Evolutionary conservation across 345 rosid species (phyloP).

Genomic region (Salix suchowensis): DNA sequence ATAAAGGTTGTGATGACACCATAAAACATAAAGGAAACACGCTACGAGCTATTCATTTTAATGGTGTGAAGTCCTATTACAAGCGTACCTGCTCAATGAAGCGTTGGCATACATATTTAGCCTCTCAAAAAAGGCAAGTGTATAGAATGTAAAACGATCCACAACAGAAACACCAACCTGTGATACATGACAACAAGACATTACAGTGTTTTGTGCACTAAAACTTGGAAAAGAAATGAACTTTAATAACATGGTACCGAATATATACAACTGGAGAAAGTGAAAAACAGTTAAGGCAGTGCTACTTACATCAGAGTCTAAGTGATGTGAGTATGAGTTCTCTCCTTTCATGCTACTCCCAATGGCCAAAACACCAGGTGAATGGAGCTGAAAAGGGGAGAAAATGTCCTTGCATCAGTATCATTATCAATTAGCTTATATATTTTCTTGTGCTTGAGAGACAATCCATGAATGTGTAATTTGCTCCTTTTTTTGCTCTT

Average conservation of each 20-base stretch:
- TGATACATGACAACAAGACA: constrained; percentile 10
- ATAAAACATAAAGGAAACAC: not conserved
- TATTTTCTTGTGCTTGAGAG: not conserved
- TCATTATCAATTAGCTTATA: not conserved
- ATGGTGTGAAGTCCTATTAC: not conserved
- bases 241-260: not conserved
- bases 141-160: constrained; percentile 89
- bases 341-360: constrained; percentile 98
- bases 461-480: not conserved
- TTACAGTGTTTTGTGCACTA: not conserved
- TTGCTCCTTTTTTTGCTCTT: not conserved
- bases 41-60: not conserved
- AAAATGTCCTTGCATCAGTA: constrained; percentile 4
- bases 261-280: constrained; percentile 1
- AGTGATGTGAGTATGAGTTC: constrained; percentile 97
- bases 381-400: constrained; percentile 58
- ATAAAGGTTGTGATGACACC: not conserved
- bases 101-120: constrained; percentile 84
- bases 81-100: constrained; percentile 75
- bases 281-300: not conserved
- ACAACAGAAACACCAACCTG: constrained; percentile 98
- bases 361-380: constrained; percentile 92
- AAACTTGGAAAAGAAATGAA: constrained; percentile 10
- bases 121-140: constrained; percentile 91
- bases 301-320: constrained; percentile 84